Percentiles rank a stretch among this genome's conserved stretches.
Conservation (phyloP, 345 rosid species). For the Clarkia xantiana region DNA sequence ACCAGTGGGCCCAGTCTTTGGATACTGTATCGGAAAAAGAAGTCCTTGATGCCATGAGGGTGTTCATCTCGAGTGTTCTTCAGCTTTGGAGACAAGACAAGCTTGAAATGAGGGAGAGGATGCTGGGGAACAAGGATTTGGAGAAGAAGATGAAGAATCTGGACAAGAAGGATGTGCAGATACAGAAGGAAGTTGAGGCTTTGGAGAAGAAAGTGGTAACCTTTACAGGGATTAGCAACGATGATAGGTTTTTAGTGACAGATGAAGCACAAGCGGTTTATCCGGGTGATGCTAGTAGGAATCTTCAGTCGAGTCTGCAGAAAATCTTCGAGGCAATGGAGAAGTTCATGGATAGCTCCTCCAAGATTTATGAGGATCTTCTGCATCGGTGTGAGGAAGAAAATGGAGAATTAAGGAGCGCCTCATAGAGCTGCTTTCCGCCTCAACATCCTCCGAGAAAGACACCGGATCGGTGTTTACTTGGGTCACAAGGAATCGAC, state of each 20-base stretch:
- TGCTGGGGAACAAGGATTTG: constrained; percentile 17
- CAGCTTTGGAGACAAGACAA: constrained; percentile 9
- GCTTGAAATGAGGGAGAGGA: constrained; percentile 8
- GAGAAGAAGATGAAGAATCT: constrained; percentile 17
- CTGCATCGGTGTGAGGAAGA: neutral
- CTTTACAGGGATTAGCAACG: neutral
- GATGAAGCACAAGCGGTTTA: constrained; percentile 1
- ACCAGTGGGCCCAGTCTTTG: constrained; percentile 19
- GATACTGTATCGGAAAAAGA: constrained; percentile 14
- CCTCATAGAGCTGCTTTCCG: neutral
- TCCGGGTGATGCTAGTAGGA: constrained; percentile 4
- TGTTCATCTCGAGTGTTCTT: constrained; percentile 2
- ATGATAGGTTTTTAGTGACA: neutral
- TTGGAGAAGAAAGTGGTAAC: constrained; percentile 9
- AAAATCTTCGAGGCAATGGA: constrained; percentile 22
- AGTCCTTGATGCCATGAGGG: constrained; percentile 9
- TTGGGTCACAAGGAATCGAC: too few relatives aligned
- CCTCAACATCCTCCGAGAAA: too few relatives aligned
- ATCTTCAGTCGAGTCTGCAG: constrained; percentile 12
- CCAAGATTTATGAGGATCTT: constrained; percentile 15
- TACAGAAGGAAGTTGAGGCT: constrained; percentile 12
- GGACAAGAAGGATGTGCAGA: constrained; percentile 20
- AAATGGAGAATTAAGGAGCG: neutral
- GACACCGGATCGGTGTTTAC: too few relatives aligned
- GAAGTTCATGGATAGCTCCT: constrained; percentile 14